Percentiles rank a stretch among this genome's conserved stretches.
These are phyloP conservation scores for Dionaea muscipula DNA, from an alignment of 179 eudicot genomes.

Conservation along the genomic window DNA sequence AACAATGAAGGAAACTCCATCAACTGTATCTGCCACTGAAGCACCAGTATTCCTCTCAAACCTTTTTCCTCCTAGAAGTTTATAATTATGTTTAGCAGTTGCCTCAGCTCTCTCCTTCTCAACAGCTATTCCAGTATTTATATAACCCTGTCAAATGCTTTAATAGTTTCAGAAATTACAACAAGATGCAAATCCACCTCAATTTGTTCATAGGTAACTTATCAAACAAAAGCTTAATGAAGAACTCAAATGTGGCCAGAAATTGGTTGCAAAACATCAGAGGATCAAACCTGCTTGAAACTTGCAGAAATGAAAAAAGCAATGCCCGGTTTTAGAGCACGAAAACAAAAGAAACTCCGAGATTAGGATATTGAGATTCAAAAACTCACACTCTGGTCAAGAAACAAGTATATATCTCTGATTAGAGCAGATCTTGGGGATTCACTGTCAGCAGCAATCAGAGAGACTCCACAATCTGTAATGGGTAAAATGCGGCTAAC, in stretches of 20 bases:
- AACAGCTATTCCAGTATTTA: constrained; percentile 80
- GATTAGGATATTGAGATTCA: neutral
- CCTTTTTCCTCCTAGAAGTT: constrained; percentile 48
- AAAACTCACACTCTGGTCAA: constrained; percentile 74
- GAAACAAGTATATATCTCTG: constrained; percentile 67
- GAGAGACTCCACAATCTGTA: constrained; percentile 65
- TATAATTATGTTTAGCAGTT: constrained; percentile 34
- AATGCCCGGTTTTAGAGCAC: neutral
- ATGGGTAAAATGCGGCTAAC: constrained; percentile 74
- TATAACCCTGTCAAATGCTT: constrained; percentile 57
- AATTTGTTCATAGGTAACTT: too few species aligned
- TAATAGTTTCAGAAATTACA: neutral
- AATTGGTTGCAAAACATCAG: constrained; percentile 2
- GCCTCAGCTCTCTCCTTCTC: constrained; percentile 45
- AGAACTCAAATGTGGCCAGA: neutral
- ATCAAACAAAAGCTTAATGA: too few species aligned
- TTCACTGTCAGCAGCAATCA: constrained; percentile 36
- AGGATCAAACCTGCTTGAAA: constrained; percentile 3
- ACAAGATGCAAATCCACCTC: too few species aligned
- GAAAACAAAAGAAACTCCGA: constrained; percentile 3
- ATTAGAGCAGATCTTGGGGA: constrained; percentile 43
- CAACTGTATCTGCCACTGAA: constrained; percentile 50
- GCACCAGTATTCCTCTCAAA: constrained; percentile 36
- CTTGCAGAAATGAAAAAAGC: neutral
- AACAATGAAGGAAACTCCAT: constrained; percentile 68